Evolutionary conservation across 2,329 filamentous ascomycete genomes (phyloP).

Genomic region (Penicillium brasilianum): DNA sequence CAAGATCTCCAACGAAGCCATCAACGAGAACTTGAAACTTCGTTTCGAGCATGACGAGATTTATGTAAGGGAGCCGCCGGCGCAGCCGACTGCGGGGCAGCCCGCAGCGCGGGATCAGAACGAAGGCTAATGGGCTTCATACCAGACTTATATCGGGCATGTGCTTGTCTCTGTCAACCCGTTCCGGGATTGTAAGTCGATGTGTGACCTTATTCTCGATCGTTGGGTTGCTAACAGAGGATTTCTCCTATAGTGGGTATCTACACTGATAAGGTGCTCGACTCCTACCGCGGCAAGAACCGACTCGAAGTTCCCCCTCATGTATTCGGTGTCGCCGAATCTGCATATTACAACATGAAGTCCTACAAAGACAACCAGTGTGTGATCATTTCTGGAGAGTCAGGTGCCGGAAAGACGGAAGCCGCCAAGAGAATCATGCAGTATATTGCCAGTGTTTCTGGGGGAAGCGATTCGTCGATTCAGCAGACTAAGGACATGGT

Average conservation of each 20-base stretch:
- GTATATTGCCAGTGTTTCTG: constrained; percentile 97
- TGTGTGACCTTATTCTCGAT: not conserved
- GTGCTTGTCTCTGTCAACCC: constrained; percentile 99
- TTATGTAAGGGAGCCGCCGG: constrained; percentile 64
- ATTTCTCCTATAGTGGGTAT: constrained; percentile 70
- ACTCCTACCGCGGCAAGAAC: constrained; percentile 96
- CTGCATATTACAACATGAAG: constrained; percentile 99
- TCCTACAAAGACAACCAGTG: constrained; percentile 99
- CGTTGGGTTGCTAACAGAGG: constrained; percentile 42
- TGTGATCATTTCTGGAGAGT: constrained; percentile 98
- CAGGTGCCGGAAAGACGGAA: constrained; percentile 97
- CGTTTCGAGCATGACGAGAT: constrained; percentile 97
- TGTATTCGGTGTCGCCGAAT: constrained; percentile 96
- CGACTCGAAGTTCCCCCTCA: constrained; percentile 90
- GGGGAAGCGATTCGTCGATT: constrained; percentile 81
- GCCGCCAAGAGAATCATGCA: constrained; percentile 99
- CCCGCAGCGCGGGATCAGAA: constrained; percentile 19
- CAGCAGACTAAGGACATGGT: constrained; percentile 99
- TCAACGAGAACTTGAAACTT: constrained; percentile 99
- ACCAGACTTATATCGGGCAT: constrained; percentile 94
- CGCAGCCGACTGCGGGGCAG: constrained; percentile 21
- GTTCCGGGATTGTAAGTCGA: constrained; percentile 78
- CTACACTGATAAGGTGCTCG: constrained; percentile 92
- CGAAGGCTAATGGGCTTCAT: constrained; percentile 22
- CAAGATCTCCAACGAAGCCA: constrained; percentile 98